phyloP scores from a whole-genome alignment of 2,329 filamentous ascomycete genomes.

The Sporothrix humicola region DNA sequence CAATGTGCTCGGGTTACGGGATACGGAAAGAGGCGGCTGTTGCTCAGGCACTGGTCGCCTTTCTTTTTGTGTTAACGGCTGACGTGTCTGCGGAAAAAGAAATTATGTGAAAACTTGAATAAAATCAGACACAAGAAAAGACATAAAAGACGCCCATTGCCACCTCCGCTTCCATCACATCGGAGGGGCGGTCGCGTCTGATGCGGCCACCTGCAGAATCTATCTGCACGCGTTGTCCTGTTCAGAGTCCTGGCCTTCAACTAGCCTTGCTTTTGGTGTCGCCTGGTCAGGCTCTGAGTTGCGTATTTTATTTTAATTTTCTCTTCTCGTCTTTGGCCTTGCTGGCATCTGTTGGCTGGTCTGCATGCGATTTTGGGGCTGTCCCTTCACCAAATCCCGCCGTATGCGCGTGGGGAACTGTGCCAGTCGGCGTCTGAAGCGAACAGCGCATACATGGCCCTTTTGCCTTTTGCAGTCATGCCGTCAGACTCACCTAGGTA shows the following conservation, averaged over 20 bases:
- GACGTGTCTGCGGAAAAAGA: conserved; percentile 10
- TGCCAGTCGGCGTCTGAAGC: conserved; percentile 17
- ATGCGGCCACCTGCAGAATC: conserved; percentile 19
- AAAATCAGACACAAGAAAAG: not conserved
- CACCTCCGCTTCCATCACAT: not conserved
- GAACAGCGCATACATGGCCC: conserved; percentile 3
- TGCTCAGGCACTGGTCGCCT: not conserved
- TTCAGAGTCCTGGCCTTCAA: not conserved
- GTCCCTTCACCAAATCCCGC: not conserved
- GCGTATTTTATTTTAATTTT: too few relatives aligned
- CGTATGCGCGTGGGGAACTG: not conserved
- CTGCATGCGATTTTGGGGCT: conserved; percentile 2
- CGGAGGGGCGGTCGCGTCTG: conserved; percentile 22
- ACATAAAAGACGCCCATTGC: not conserved
- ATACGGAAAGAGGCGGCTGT: not conserved
- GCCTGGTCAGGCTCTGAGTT: not conserved
- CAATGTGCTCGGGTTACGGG: not conserved
- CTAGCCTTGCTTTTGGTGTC: not conserved
- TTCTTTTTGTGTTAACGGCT: not conserved
- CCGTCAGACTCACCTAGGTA: conserved; percentile 20
- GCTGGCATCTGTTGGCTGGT: not conserved
- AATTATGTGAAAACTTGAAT: not conserved
- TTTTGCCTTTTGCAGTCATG: not conserved
- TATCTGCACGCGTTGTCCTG: conserved; percentile 22
- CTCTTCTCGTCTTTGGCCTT: too few relatives aligned